A percentile compares a stretch with the other conserved stretches of the same genome.
These are phyloP conservation scores for Neurospora hispaniola DNA, from an alignment of 495 filamentous ascomycete species.

Conservation along the genomic window DNA sequence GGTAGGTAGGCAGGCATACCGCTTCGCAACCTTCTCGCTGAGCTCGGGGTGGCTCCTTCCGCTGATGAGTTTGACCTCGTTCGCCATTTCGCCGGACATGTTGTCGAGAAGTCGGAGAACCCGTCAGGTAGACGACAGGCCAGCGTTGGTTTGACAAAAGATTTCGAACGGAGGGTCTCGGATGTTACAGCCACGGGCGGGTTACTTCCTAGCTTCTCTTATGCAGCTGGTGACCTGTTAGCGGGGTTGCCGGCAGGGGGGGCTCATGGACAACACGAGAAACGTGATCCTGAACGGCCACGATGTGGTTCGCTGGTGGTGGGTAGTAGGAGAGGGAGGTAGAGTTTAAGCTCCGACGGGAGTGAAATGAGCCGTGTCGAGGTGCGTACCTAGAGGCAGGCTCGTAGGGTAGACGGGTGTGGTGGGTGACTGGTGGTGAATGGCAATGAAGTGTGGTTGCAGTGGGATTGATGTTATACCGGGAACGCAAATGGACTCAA, in stretches of 20 bases:
- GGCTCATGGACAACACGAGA: background rate
- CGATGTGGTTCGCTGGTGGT: background rate
- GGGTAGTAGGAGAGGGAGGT: background rate
- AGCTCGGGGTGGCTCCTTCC: conserved; percentile 92
- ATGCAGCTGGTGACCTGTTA: conserved; percentile 15
- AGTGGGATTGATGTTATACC: background rate
- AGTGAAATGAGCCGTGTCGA: background rate
- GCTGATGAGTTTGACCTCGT: conserved; percentile 93
- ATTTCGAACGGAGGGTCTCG: conserved; percentile 2
- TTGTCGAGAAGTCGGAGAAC: conserved; percentile 9
- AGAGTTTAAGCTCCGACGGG: background rate
- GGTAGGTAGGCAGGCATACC: conserved; percentile 42
- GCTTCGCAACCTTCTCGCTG: conserved; percentile 79
- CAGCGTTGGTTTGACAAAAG: conserved; percentile 5
- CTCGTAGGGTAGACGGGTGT: background rate
- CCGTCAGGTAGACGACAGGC: conserved; percentile 12
- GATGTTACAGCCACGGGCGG: background rate
- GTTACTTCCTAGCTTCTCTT: conserved; percentile 11
- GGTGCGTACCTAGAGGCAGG: background rate
- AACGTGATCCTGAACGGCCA: background rate
- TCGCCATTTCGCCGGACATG: conserved; percentile 46
- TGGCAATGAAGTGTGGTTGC: background rate
- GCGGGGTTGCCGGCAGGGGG: conserved; percentile 13
- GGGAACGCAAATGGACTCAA: background rate
- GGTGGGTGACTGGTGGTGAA: conserved; percentile 4